Evolutionary conservation across 768 basidiomycete species (phyloP).

Genomic region (Auricularia sp.): DNA sequence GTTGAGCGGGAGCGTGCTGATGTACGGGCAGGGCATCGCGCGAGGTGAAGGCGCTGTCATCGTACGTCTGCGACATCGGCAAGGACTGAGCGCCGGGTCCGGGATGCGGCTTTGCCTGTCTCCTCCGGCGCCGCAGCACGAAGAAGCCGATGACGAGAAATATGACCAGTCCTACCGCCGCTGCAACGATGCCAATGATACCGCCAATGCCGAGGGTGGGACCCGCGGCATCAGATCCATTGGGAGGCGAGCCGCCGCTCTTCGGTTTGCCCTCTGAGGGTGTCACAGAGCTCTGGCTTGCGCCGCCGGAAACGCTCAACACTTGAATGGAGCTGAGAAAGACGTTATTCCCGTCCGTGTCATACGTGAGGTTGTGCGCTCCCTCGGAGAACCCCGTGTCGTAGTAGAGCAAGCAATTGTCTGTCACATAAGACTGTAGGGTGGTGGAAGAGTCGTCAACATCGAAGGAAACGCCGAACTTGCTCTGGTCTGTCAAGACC

Average conservation of each 20-base stretch:
- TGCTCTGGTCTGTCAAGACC: background rate
- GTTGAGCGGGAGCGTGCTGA: too few relatives aligned
- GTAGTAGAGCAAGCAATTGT: background rate
- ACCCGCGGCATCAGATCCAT: background rate
- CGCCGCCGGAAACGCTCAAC: background rate
- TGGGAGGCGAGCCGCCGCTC: too few relatives aligned
- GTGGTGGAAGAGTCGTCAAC: background rate
- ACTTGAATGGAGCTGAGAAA: background rate
- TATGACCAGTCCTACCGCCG: background rate
- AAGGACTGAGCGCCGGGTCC: too few relatives aligned
- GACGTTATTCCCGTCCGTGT: background rate
- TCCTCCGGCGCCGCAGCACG: background rate
- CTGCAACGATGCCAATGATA: background rate
- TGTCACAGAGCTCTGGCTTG: background rate
- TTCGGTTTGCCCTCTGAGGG: too few relatives aligned
- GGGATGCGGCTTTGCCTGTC: background rate
- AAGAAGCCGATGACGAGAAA: background rate
- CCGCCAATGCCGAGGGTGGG: background rate
- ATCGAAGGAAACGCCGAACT: background rate
- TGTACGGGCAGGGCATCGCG: too few relatives aligned
- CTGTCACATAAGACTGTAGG: background rate
- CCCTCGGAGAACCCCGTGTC: background rate
- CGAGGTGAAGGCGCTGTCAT: too few relatives aligned
- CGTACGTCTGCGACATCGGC: too few relatives aligned
- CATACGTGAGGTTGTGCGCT: background rate